Conservation (phyloP, 2,329 filamentous ascomycete genomes). For the Orbilia brochopaga region DNA sequence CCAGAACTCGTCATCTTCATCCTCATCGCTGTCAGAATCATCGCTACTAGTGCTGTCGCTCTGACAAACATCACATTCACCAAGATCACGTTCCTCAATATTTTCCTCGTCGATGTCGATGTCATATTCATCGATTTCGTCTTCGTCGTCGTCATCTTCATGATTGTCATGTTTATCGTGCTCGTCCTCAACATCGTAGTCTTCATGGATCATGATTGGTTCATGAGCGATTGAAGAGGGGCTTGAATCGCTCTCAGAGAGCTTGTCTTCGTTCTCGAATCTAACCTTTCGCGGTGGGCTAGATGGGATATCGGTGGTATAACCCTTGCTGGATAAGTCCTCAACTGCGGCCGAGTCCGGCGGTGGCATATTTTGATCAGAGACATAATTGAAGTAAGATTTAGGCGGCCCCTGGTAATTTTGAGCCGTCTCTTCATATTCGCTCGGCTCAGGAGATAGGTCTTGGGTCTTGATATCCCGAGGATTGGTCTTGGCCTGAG, state of each 20-base stretch:
- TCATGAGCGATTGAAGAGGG: not conserved
- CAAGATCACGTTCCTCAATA: too few species aligned
- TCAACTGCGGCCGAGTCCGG: not conserved
- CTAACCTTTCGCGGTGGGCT: conserved; percentile 5
- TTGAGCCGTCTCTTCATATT: not conserved
- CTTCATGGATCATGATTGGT: not conserved
- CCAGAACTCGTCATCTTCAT: not conserved
- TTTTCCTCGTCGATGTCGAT: too few species aligned
- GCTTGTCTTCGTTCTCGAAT: not conserved
- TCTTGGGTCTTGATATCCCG: not conserved
- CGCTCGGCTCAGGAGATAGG: not conserved
- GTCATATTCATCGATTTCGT: not conserved
- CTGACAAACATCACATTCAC: too few species aligned
- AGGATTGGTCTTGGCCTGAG: not conserved
- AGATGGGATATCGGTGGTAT: not conserved
- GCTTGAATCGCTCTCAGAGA: not conserved
- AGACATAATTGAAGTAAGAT: not conserved
- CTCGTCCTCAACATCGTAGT: not conserved
- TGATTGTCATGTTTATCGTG: not conserved
- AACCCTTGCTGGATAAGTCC: not conserved
- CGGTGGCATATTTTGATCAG: not conserved
- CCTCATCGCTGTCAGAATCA: not conserved
- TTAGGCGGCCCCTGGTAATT: not conserved
- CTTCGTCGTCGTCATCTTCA: not conserved
- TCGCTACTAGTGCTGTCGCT: not conserved